These are phyloP conservation scores for Coffea canephora DNA, from an alignment of 257 asterid genomes.

Conservation along the genomic window DNA sequence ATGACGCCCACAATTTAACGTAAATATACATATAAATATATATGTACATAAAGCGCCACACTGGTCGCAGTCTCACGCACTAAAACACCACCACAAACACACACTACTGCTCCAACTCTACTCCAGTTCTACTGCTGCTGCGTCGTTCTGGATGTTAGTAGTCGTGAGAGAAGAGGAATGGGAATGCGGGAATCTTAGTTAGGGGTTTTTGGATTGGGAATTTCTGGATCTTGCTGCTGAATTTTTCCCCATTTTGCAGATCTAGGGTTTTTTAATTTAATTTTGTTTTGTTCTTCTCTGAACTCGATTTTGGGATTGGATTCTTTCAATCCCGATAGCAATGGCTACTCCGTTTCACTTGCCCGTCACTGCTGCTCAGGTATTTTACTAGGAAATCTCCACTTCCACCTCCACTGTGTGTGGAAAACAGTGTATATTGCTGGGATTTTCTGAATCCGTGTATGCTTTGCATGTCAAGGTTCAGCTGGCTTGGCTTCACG, in stretches of 20 bases:
- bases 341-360: slow-evolving; percentile 76
- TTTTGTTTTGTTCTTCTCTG: background rate
- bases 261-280: slow-evolving; percentile 47
- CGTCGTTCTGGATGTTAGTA: too few relatives aligned
- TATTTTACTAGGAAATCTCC: background rate
- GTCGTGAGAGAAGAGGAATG: background rate
- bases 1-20: background rate
- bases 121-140: background rate
- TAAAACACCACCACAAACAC: background rate
- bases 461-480: background rate
- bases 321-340: slow-evolving; percentile 7
- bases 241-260: slow-evolving; percentile 40
- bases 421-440: too few relatives aligned
- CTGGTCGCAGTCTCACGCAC: slow-evolving; percentile 8
- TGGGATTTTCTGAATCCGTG: background rate
- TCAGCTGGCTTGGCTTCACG: background rate
- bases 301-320: slow-evolving; percentile 19
- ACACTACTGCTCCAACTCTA: background rate
- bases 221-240: slow-evolving; percentile 41
- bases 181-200: slow-evolving; percentile 9
- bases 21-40: too few relatives aligned
- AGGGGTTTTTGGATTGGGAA: slow-evolving; percentile 7
- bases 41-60: background rate
- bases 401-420: background rate
- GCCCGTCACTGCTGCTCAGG: slow-evolving; percentile 93